Evolutionary conservation across 305 asterid genomes (phyloP).

Genomic region (Caryopteris hybrid): DNA sequence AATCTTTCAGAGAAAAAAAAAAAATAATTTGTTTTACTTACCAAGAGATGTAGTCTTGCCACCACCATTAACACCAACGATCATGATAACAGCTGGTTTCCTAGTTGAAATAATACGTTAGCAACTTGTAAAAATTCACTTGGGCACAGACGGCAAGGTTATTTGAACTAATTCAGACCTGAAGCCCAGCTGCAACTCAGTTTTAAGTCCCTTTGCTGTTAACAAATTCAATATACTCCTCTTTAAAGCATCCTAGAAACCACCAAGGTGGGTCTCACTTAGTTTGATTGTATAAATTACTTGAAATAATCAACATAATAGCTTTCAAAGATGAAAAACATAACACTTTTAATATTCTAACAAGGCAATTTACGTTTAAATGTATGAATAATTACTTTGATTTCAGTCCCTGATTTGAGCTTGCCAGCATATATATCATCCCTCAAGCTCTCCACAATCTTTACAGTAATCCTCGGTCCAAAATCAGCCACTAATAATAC

Average conservation of each 20-base stretch:
- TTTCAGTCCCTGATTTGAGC: constrained; percentile 88
- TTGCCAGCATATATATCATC: constrained; percentile 89
- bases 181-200: constrained; percentile 83
- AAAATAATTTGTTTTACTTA: constrained; percentile 29
- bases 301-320: background rate
- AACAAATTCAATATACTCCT: constrained; percentile 66
- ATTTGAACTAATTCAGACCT: constrained; percentile 41
- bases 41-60: constrained; percentile 98
- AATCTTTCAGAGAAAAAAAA: background rate
- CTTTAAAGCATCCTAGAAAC: constrained; percentile 71
- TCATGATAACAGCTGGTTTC: constrained; percentile 91
- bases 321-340: background rate
- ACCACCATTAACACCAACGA: constrained; percentile 98
- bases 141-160: background rate
- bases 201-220: constrained; percentile 72
- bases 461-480: constrained; percentile 83
- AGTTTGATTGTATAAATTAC: background rate
- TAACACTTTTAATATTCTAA: background rate
- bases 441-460: constrained; percentile 88
- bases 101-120: constrained; percentile 34
- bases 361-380: background rate
- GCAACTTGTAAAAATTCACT: constrained; percentile 5
- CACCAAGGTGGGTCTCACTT: constrained; percentile 19
- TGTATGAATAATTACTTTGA: constrained; percentile 48
- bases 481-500: constrained; percentile 85